Conservation (phyloP, 768 basidiomycete species). For the Rhizopogon rudus region DNA sequence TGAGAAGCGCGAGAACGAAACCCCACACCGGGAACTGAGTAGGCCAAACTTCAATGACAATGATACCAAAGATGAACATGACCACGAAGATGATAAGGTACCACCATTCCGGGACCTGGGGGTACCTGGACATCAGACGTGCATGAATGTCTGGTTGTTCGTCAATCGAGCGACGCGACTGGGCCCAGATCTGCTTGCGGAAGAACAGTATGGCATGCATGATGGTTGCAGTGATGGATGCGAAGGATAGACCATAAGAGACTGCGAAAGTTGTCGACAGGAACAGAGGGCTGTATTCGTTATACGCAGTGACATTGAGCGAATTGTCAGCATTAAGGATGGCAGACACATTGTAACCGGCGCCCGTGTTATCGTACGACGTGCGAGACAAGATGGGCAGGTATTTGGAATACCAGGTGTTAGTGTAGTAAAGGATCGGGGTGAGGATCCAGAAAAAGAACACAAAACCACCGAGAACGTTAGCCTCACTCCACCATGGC, state of each 20-base stretch:
- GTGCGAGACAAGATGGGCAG: slow-evolving; percentile 36
- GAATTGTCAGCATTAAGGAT: slow-evolving; percentile 29
- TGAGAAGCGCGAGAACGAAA: slow-evolving; percentile 35
- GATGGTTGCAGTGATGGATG: slow-evolving; percentile 35
- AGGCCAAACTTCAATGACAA: slow-evolving; percentile 62
- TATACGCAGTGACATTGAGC: slow-evolving; percentile 29
- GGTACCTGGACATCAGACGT: slow-evolving; percentile 54
- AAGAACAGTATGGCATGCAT: slow-evolving; percentile 46
- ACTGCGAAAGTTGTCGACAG: slow-evolving; percentile 47
- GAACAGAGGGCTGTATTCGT: slow-evolving; percentile 36
- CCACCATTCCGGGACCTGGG: slow-evolving; percentile 59
- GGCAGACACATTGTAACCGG: slow-evolving; percentile 33
- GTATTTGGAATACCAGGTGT: slow-evolving; percentile 34
- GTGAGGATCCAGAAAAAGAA: slow-evolving; percentile 28
- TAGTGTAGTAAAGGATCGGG: slow-evolving; percentile 27
- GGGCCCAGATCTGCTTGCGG: slow-evolving; percentile 50
- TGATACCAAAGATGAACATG: slow-evolving; percentile 56
- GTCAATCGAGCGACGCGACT: slow-evolving; percentile 44
- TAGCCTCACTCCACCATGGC: slow-evolving; percentile 36
- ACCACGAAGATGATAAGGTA: slow-evolving; percentile 39
- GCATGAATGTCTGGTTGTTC: slow-evolving; percentile 60
- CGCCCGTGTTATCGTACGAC: slow-evolving; percentile 40
- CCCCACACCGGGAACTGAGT: slow-evolving; percentile 43
- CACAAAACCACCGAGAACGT: slow-evolving; percentile 32
- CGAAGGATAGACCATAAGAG: slow-evolving; percentile 45